These are phyloP conservation scores for Narthecium ossifragum DNA, from an alignment of 106 monocot genomes.

Conservation along the genomic window DNA sequence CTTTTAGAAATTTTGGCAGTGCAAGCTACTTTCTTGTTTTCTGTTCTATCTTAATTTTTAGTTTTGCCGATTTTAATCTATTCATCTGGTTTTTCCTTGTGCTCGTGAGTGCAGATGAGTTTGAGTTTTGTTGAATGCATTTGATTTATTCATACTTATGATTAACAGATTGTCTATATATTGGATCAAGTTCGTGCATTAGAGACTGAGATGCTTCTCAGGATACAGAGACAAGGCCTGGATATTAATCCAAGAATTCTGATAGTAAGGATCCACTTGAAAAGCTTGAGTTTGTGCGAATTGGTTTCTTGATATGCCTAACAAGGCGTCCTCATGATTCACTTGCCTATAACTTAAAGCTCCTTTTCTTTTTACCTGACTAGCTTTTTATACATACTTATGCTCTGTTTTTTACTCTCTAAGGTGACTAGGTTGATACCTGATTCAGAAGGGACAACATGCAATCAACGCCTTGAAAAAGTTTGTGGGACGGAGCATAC, in stretches of 20 bases:
- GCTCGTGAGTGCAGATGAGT: too few species aligned
- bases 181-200: conserved; percentile 94
- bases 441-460: conserved; percentile 87
- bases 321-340: too few species aligned
- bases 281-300: too few species aligned
- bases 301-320: too few species aligned
- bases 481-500: conserved; percentile 71
- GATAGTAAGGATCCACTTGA: conserved; percentile 35
- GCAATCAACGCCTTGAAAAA: conserved; percentile 91
- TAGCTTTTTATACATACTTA: not conserved
- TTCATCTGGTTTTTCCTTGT: not conserved
- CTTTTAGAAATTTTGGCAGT: not conserved
- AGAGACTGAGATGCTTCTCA: conserved; percentile 78
- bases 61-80: not conserved
- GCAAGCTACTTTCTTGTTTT: not conserved
- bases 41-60: not conserved
- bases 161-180: conserved; percentile 73
- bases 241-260: conserved; percentile 78
- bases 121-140: not conserved
- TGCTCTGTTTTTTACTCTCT: not conserved
- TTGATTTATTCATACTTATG: not conserved
- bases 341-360: not conserved
- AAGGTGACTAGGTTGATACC: conserved; percentile 96
- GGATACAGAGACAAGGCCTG: conserved; percentile 78
- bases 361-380: not conserved